Conservation (phyloP, 2,329 filamentous ascomycete genomes). For the Curvularia spicifera region DNA sequence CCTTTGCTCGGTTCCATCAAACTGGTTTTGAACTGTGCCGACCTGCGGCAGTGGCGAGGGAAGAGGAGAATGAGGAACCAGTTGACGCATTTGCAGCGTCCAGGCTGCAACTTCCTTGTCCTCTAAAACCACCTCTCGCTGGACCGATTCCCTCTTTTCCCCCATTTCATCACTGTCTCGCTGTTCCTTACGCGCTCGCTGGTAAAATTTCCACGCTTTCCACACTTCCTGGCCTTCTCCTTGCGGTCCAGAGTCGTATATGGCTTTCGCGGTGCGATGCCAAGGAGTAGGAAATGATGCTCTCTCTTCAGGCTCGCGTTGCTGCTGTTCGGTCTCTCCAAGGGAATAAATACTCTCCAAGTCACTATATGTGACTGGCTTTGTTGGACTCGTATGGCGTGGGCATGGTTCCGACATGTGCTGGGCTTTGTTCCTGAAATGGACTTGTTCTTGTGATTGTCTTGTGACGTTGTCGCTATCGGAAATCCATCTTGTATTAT, state of each 20-base stretch:
- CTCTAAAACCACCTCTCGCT: conserved; percentile 1
- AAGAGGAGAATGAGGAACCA: conserved; percentile 1
- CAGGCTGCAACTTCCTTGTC: background rate
- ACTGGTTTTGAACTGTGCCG: background rate
- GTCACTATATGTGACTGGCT: background rate
- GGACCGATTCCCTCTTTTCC: background rate
- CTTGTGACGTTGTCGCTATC: background rate
- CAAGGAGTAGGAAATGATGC: background rate
- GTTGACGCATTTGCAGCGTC: background rate
- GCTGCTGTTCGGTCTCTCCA: background rate
- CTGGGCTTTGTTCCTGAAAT: background rate
- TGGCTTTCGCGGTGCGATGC: conserved; percentile 23
- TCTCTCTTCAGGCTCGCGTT: background rate
- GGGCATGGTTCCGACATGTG: background rate
- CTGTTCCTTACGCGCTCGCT: conserved; percentile 17
- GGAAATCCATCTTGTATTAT: conserved; percentile 12
- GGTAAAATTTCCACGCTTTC: conserved; percentile 28
- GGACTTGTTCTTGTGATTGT: background rate
- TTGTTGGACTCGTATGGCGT: background rate
- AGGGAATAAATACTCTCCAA: rapidly evolving
- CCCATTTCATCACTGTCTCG: background rate
- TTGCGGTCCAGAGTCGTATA: conserved; percentile 32
- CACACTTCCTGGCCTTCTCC: conserved; percentile 39
- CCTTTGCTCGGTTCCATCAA: background rate
- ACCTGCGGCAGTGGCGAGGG: background rate